Evolutionary conservation across 805 yeast genomes (phyloP).

Genomic region (Pichia rugopelliculosa): DNA sequence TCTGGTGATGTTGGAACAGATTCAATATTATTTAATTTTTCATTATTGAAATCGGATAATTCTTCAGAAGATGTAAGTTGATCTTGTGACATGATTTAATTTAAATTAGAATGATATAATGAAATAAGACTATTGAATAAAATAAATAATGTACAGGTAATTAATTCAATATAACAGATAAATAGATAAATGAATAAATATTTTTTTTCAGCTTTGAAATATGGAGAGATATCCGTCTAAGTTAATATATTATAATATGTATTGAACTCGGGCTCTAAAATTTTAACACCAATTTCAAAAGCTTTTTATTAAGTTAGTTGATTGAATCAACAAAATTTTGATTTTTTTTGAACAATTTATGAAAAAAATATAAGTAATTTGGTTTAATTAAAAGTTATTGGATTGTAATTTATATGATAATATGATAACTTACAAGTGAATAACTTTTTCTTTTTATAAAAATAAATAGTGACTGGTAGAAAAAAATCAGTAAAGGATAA

Average conservation of each 20-base stretch:
- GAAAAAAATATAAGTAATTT: not conserved
- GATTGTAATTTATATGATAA: not conserved
- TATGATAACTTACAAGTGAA: not conserved
- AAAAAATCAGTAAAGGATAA: not conserved
- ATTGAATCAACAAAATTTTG: conserved; percentile 4
- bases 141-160: not conserved
- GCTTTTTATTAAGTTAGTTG: conserved; percentile 4
- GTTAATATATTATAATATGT: conserved; percentile 6
- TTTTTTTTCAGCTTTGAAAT: conserved; percentile 18
- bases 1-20: conserved; percentile 26
- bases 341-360: not conserved
- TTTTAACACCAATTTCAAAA: conserved; percentile 19
- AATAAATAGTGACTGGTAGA: not conserved
- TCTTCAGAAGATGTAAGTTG: conserved; percentile 13
- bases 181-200: conserved; percentile 3
- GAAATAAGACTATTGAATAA: not conserved
- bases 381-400: not conserved
- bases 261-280: conserved; percentile 19
- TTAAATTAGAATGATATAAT: not conserved
- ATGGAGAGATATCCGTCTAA: conserved; percentile 32
- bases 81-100: conserved; percentile 8
- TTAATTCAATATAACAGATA: not conserved
- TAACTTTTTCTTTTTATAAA: not conserved
- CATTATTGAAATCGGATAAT: conserved; percentile 14
- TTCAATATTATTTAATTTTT: conserved; percentile 9